phyloP scores from a whole-genome alignment of 2,329 filamentous ascomycete species.

The Paecilomyces niveus region DNA sequence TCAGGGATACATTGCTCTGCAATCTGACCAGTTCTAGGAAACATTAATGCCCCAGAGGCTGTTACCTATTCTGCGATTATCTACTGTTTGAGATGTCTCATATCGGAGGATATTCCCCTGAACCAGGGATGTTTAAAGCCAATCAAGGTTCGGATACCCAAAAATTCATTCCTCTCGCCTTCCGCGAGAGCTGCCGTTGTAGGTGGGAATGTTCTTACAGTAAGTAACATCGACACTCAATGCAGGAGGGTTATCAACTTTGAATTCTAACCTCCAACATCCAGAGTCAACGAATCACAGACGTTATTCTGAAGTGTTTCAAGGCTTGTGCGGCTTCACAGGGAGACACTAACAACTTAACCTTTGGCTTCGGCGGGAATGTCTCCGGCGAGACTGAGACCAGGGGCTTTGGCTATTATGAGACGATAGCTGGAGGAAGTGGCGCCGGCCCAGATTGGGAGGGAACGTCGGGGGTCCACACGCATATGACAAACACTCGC shows the following conservation, averaged over 20 bases:
- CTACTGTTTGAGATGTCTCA: constrained; percentile 69
- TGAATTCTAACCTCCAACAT: not conserved
- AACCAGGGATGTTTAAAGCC: constrained; percentile 76
- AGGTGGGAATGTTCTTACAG: constrained; percentile 70
- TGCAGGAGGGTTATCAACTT: not conserved
- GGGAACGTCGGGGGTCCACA: constrained; percentile 69
- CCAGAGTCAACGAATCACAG: constrained; percentile 62
- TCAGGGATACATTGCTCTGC: constrained; percentile 1
- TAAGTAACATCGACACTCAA: constrained; percentile 9
- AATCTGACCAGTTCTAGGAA: constrained; percentile 35
- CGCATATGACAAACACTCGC: constrained; percentile 79
- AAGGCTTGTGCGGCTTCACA: constrained; percentile 66
- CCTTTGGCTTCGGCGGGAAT: constrained; percentile 68
- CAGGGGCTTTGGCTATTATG: constrained; percentile 71
- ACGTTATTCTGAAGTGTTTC: constrained; percentile 72
- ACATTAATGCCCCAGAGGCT: constrained; percentile 70
- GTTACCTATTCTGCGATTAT: constrained; percentile 76
- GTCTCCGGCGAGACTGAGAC: constrained; percentile 44
- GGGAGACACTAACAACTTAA: constrained; percentile 72
- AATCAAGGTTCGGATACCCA: constrained; percentile 63
- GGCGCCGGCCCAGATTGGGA: constrained; percentile 68
- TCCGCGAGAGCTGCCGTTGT: constrained; percentile 68
- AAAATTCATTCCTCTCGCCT: constrained; percentile 63
- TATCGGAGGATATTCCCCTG: constrained; percentile 69
- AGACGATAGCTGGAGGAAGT: constrained; percentile 72